phyloP scores from a whole-genome alignment of 148 eudicot species.

The Vaccinium corymbosum region DNA sequence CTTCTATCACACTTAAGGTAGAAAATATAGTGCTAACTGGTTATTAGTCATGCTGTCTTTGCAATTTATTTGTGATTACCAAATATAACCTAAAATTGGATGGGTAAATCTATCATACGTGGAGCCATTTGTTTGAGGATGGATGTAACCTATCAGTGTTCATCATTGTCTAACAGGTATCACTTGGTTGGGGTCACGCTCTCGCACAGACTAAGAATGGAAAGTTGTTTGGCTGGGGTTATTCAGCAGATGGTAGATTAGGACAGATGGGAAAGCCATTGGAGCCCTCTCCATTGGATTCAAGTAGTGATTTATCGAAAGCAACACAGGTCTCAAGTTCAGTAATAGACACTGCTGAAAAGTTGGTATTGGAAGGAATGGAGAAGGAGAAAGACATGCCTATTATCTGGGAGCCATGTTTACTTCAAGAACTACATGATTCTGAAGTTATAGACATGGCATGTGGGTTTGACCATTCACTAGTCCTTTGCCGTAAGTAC shows the following conservation, averaged over 20 bases:
- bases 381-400: constrained; percentile 96
- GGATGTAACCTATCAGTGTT: not conserved
- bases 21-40: constrained; percentile 15
- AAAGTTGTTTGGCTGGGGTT: constrained; percentile 93
- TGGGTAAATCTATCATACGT: no score
- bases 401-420: constrained; percentile 75
- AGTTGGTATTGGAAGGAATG: constrained; percentile 66
- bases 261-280: constrained; percentile 58
- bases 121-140: not conserved
- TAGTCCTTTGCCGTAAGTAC: constrained; percentile 74
- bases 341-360: constrained; percentile 60
- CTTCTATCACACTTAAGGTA: constrained; percentile 42
- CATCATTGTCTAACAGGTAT: constrained; percentile 43
- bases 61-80: not conserved
- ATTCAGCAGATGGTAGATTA: constrained; percentile 89
- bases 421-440: constrained; percentile 49
- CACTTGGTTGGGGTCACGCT: constrained; percentile 98
- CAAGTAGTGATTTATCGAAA: constrained; percentile 29
- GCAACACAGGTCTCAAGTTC: constrained; percentile 30
- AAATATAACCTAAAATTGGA: not conserved
- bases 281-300: constrained; percentile 62
- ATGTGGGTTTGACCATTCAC: constrained; percentile 91
- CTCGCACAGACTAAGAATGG: constrained; percentile 75
- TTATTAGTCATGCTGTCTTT: not conserved
- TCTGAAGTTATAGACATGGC: constrained; percentile 56